Conservation (phyloP, 2,329 filamentous ascomycete genomes). For the Aaosphaeria pasadenensis region DNA sequence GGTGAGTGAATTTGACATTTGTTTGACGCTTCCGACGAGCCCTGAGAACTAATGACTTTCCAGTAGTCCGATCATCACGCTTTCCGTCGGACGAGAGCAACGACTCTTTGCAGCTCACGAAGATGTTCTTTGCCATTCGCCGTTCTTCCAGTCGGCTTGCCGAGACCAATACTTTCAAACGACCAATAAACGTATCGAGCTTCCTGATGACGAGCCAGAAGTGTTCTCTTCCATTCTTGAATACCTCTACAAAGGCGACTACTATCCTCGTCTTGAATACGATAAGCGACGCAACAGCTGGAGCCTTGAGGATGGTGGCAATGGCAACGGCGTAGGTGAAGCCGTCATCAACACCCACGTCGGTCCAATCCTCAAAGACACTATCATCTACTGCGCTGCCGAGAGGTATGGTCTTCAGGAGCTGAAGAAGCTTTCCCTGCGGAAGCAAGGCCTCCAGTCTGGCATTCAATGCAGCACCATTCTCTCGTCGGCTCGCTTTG, state of each 20-base stretch:
- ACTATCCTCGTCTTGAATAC: constrained; percentile 78
- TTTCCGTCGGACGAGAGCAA: constrained; percentile 76
- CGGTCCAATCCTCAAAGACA: constrained; percentile 76
- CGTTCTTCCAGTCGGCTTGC: constrained; percentile 71
- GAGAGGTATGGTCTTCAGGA: constrained; percentile 80
- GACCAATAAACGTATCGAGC: constrained; percentile 67
- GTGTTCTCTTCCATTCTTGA: constrained; percentile 89
- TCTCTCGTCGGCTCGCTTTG: constrained; percentile 80
- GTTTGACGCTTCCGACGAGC: background rate
- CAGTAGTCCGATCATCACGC: constrained; percentile 64
- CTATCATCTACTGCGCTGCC: constrained; percentile 84
- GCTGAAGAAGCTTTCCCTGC: constrained; percentile 77
- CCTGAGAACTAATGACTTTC: constrained; percentile 13
- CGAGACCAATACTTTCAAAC: constrained; percentile 61
- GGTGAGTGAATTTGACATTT: constrained; percentile 21
- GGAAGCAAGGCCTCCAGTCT: constrained; percentile 85
- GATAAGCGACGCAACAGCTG: constrained; percentile 78
- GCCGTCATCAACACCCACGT: constrained; percentile 60
- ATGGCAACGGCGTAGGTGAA: constrained; percentile 36
- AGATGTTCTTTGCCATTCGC: constrained; percentile 73
- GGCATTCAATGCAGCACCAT: constrained; percentile 84
- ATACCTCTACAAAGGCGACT: constrained; percentile 92
- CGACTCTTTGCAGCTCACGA: constrained; percentile 90
- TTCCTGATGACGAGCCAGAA: constrained; percentile 84
- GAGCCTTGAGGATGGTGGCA: constrained; percentile 67